Base-by-base conservation (phyloP, 371 early-diverging fungal species). In the Mortierella polycephala region DNA sequence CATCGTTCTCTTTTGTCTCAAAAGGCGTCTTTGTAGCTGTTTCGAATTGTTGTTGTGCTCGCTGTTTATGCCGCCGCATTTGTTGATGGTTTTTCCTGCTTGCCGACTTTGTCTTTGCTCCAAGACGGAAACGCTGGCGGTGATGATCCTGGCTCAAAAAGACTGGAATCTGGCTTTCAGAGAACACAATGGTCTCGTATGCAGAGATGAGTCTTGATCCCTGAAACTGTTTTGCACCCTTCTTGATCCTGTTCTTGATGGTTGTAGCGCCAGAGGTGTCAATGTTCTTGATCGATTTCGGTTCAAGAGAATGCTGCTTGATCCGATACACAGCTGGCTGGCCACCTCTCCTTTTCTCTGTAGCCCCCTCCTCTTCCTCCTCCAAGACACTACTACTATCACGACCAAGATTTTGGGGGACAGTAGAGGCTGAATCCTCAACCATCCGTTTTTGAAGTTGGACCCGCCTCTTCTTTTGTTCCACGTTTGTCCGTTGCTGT, bases 81-180 rank as follows among this genome's bases (percentile, higher is more conserved):
- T 9, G n/a, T 39, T 18, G 47, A 9, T 10, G 21, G 5, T 37
- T n/a, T n/a, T 50, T 40, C 46, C 11, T n/a, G 16, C 46, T 47
- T 14, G 21, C 11, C 23, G 51, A 40, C 50, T 18, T 63, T 50
- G 51, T 20, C 30, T 2, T 23, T 64, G 16, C 14, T 14, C 4
- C 30, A 21, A 21, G 12, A 12, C 44, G 12, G 20, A 8, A 57
- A 7, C 12, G 53, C 16, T 51, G 65, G 13, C 40, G 71, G 13
- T 42, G 55, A 49, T 64, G 64, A 18, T 56, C 71, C 13, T 71
- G 72, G 57, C 61, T 74, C 20, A 69, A 23, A 58, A 74, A 74
- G 50, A 74, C 69, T n/a, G 75, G 75, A 52, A 74, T 69, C 66
- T 74, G 75, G 23, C 69, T 69, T 20, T 74, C 75, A 20, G 75